A percentile compares a stretch with the other conserved stretches of the same genome.
These are phyloP conservation scores for Stellera chamaejasme DNA, from an alignment of 345 rosid species.

Conservation along the genomic window DNA sequence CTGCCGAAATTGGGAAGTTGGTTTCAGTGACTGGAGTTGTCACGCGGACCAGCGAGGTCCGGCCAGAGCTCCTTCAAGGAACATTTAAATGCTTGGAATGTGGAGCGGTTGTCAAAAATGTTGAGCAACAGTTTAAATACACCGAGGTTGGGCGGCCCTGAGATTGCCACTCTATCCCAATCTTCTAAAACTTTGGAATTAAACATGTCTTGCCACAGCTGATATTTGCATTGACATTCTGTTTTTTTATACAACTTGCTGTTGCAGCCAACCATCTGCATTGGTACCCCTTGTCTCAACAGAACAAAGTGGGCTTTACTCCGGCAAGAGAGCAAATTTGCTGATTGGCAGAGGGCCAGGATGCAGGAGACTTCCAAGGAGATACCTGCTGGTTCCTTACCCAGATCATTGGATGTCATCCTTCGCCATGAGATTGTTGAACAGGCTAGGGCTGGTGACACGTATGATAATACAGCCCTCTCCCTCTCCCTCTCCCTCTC, in stretches of 20 bases:
- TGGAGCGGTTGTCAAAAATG: constrained; percentile 62
- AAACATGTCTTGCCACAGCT: too few species aligned
- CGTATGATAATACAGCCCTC: constrained; percentile 36
- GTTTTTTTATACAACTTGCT: not conserved
- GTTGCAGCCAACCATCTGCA: constrained; percentile 82
- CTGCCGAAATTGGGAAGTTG: constrained; percentile 81
- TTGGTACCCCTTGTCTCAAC: constrained; percentile 55
- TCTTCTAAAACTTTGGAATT: not conserved
- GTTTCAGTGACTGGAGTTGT: constrained; percentile 90
- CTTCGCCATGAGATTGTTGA: constrained; percentile 96
- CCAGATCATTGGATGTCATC: constrained; percentile 86
- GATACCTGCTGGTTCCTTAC: constrained; percentile 97
- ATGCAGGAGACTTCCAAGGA: constrained; percentile 98
- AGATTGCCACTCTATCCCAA: not conserved
- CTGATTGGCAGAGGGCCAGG: constrained; percentile 98
- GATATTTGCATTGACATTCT: too few species aligned
- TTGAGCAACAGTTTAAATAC: constrained; percentile 92
- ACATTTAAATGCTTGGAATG: constrained; percentile 88
- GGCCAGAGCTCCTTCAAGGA: constrained; percentile 94
- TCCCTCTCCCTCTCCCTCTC: not conserved
- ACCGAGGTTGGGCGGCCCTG: constrained; percentile 50
- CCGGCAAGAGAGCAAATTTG: constrained; percentile 90
- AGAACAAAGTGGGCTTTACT: constrained; percentile 78
- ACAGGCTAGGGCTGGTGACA: constrained; percentile 97
- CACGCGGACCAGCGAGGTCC: constrained; percentile 92